Evolutionary conservation across 2,329 filamentous ascomycete species (phyloP).

Genomic region (Aciculosporium take): DNA sequence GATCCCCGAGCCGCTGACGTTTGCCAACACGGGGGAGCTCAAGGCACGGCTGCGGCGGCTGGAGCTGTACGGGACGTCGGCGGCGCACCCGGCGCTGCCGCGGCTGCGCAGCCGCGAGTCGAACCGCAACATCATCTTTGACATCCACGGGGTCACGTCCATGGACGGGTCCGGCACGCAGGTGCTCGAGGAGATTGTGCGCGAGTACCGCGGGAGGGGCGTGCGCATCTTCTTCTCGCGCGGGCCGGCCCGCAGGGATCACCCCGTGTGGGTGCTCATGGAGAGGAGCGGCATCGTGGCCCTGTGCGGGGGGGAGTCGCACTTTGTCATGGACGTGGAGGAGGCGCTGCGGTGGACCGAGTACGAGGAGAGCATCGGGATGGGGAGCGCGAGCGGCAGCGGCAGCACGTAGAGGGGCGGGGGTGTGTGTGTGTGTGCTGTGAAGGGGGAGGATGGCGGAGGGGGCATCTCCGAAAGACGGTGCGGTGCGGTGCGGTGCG

Average conservation of each 20-base stretch:
- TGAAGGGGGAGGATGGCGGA: too few species aligned
- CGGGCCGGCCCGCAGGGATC: conserved; percentile 30
- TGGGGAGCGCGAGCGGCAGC: conserved; percentile 9
- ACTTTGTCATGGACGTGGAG: conserved; percentile 73
- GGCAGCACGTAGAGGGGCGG: neutral
- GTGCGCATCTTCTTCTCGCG: conserved; percentile 64
- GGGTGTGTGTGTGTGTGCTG: too few species aligned
- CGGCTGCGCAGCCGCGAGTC: conserved; percentile 62
- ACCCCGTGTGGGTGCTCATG: conserved; percentile 58
- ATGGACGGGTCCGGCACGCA: conserved; percentile 90
- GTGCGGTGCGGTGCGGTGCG: too few species aligned
- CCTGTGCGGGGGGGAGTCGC: conserved; percentile 57
- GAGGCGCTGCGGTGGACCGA: conserved; percentile 75
- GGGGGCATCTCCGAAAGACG: too few species aligned
- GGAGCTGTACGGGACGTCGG: conserved; percentile 77
- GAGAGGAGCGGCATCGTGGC: conserved; percentile 72
- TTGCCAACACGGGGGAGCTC: conserved; percentile 89
- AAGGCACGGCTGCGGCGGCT: conserved; percentile 71
- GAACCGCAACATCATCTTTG: conserved; percentile 88
- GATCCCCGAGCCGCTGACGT: conserved; percentile 91
- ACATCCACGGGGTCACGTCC: conserved; percentile 91
- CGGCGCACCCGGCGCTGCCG: conserved; percentile 77
- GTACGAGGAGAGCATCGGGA: conserved; percentile 39
- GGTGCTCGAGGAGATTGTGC: conserved; percentile 80
- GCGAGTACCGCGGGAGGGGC: conserved; percentile 59